These are phyloP conservation scores for Chlamydomonas eustigma DNA, from an alignment of 139 green algal genomes.

Conservation along the genomic window DNA sequence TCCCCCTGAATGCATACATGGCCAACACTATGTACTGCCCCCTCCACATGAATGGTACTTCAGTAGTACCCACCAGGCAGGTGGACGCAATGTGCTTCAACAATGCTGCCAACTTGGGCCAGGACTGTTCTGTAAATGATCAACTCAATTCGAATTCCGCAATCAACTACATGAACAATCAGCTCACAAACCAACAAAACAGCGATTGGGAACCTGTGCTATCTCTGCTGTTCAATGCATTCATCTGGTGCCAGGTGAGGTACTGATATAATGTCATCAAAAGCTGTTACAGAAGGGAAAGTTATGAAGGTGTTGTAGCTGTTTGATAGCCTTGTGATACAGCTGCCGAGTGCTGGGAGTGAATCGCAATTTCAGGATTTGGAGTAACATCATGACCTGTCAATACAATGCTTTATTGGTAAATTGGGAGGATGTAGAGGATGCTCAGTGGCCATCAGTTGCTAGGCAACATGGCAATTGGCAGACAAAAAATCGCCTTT, in stretches of 20 bases:
- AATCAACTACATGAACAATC: not conserved
- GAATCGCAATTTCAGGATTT: too few species aligned
- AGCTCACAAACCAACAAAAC: slow-evolving; percentile 10
- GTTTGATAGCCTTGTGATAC: too few species aligned
- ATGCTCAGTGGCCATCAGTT: not conserved
- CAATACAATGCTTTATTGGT: not conserved
- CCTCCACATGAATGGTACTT: not conserved
- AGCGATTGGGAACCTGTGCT: slow-evolving; percentile 17
- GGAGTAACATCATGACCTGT: too few species aligned
- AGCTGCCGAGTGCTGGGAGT: too few species aligned
- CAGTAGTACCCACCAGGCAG: not conserved
- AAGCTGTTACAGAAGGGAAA: not conserved
- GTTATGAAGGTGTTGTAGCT: not conserved
- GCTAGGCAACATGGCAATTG: not conserved
- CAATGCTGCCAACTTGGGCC: not conserved
- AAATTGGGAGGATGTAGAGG: not conserved
- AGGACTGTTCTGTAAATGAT: not conserved
- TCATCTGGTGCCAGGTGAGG: slow-evolving; percentile 66
- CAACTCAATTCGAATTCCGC: not conserved
- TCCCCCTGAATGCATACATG: not conserved
- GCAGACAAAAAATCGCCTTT: not conserved
- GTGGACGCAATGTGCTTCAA: not conserved
- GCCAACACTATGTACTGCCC: slow-evolving; percentile 4
- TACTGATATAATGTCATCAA: not conserved
- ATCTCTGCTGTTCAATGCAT: slow-evolving; percentile 90